These are phyloP conservation scores for Trichoderma breve DNA, from an alignment of 2,329 filamentous ascomycete species.

Conservation along the genomic window DNA sequence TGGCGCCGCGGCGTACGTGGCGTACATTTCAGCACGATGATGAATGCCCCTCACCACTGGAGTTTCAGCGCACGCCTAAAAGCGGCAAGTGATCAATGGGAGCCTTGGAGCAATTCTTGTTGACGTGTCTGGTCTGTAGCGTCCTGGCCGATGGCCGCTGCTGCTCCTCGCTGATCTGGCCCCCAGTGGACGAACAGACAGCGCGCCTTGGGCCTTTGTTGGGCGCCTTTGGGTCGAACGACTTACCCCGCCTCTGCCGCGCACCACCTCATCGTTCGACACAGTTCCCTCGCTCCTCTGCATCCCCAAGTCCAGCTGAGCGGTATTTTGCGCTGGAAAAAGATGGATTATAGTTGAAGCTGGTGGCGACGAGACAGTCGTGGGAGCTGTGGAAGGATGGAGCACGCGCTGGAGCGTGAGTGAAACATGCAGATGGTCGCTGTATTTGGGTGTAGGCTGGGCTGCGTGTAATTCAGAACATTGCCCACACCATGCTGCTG, in stretches of 20 bases:
- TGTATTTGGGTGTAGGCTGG: background rate
- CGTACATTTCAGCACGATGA: constrained; percentile 28
- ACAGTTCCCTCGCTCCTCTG: background rate
- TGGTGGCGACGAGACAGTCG: background rate
- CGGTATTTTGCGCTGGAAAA: background rate
- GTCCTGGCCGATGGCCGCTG: background rate
- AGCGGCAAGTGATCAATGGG: constrained; percentile 14
- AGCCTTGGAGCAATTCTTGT: background rate
- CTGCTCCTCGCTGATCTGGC: background rate
- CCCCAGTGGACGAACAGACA: background rate
- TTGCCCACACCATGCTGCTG: background rate
- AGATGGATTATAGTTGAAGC: background rate
- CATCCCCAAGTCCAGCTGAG: background rate
- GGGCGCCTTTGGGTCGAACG: background rate
- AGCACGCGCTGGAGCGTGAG: background rate
- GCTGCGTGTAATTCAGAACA: background rate
- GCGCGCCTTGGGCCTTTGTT: background rate
- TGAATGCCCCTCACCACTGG: constrained; percentile 21
- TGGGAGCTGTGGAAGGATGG: background rate
- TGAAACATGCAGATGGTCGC: background rate
- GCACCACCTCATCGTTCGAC: background rate
- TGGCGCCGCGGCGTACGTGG: constrained; percentile 14
- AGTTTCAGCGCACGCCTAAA: constrained; percentile 20
- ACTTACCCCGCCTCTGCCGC: constrained; percentile 14
- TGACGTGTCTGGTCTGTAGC: background rate